Conservation (phyloP, 2,329 filamentous ascomycete genomes). For the Plectosphaerella cucumerina region DNA sequence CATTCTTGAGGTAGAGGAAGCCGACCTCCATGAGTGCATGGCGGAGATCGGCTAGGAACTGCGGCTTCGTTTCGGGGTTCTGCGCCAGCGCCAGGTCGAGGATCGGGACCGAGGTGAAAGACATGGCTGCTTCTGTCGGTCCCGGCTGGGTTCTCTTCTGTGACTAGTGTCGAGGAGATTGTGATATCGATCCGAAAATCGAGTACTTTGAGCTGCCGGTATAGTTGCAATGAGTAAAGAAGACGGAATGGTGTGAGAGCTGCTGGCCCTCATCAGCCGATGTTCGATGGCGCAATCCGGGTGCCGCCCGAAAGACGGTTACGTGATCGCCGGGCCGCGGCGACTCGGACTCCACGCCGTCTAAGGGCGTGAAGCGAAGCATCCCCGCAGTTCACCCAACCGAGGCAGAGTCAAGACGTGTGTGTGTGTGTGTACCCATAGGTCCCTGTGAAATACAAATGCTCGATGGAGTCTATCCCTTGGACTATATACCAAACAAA, state of each 20-base stretch:
- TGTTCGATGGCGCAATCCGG: conserved; percentile 28
- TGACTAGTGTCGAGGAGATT: neutral
- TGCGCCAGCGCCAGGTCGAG: conserved; percentile 68
- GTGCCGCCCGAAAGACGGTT: conserved; percentile 17
- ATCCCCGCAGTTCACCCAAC: conserved; percentile 6
- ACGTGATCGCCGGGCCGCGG: no score
- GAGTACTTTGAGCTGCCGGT: neutral
- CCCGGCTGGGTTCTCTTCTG: neutral
- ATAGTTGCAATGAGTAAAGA: neutral
- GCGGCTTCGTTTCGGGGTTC: conserved; percentile 61
- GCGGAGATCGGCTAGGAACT: conserved; percentile 67
- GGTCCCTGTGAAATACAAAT: neutral
- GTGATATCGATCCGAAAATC: neutral
- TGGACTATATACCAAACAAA: no score
- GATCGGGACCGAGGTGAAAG: conserved; percentile 73
- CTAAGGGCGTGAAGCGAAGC: conserved; percentile 1
- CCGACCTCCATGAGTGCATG: conserved; percentile 81
- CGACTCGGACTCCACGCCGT: no score
- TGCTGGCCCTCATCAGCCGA: neutral
- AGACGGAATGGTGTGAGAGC: neutral
- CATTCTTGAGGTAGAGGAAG: conserved; percentile 80
- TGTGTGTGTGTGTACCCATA: neutral
- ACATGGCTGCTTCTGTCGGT: conserved; percentile 40
- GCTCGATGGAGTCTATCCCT: no score
- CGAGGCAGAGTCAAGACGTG: neutral